A percentile compares a stretch with the other conserved stretches of the same genome.
Conservation (phyloP, 495 filamentous ascomycete species). For the Pseudevernia furfuracea region DNA sequence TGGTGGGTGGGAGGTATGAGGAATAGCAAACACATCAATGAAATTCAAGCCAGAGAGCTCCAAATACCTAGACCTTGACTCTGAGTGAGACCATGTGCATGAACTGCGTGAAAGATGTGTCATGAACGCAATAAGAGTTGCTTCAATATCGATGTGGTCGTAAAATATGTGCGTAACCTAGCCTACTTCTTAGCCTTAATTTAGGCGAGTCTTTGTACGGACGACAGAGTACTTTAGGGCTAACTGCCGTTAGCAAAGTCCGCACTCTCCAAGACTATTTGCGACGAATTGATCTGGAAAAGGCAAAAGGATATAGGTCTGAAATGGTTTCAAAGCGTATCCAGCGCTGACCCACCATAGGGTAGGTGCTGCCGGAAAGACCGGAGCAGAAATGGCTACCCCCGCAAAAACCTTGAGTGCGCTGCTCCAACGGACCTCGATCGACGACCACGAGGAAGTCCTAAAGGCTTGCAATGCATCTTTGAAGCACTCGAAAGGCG, state of each 20-base stretch:
- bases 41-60: neutral
- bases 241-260: neutral
- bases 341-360: neutral
- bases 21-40: constrained; percentile 43
- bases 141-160: neutral
- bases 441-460: constrained; percentile 70
- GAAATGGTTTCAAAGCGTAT: neutral
- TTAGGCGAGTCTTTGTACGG: neutral
- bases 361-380: neutral
- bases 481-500: constrained; percentile 54
- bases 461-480: constrained; percentile 62
- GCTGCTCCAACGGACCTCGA: constrained; percentile 49
- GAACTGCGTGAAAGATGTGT: neutral
- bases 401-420: constrained; percentile 45
- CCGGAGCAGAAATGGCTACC: constrained; percentile 31
- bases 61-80: too few relatives aligned
- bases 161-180: too few relatives aligned
- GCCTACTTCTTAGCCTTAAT: neutral
- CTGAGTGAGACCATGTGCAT: neutral
- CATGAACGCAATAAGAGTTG: neutral
- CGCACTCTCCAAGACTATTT: neutral
- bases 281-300: neutral
- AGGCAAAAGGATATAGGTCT: neutral
- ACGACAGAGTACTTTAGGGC: neutral
- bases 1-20: constrained; percentile 62